phyloP scores from a whole-genome alignment of 371 early-diverging fungal genomes.

The Lichtheimia corymbifera region DNA sequence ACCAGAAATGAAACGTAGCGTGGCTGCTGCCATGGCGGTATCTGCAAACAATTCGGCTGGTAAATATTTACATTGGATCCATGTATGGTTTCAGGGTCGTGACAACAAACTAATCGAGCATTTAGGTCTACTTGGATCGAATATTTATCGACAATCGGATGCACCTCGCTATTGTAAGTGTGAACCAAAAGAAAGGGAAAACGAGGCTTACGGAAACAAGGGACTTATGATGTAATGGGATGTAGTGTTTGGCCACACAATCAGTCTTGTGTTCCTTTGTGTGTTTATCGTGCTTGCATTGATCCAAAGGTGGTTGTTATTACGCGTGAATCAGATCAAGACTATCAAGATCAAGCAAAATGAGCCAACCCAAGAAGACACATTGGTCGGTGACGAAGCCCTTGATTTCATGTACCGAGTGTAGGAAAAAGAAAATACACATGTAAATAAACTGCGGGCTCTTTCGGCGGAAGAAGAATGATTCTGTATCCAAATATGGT shows the following conservation, averaged over 20 bases:
- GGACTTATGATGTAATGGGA: background rate
- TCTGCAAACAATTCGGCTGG: conserved; percentile 51
- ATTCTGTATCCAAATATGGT: no score
- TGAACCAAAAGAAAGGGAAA: background rate
- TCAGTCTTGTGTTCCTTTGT: conserved; percentile 31
- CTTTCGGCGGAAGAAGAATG: no score
- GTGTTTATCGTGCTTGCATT: conserved; percentile 31
- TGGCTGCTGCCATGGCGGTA: conserved; percentile 52
- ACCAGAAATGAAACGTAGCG: conserved; percentile 49
- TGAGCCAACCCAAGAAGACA: conserved; percentile 9
- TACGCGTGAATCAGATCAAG: conserved; percentile 22
- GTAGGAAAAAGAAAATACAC: conserved; percentile 10
- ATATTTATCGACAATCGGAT: conserved; percentile 48
- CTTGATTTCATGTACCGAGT: conserved; percentile 31
- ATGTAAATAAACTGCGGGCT: no score
- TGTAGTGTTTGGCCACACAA: conserved; percentile 39
- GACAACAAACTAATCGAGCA: background rate
- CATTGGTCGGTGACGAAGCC: conserved; percentile 29
- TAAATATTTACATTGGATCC: background rate
- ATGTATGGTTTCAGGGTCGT: background rate
- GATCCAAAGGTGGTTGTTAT: conserved; percentile 28
- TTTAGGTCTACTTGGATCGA: conserved; percentile 38
- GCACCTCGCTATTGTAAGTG: conserved; percentile 45
- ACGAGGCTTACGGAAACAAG: no score
- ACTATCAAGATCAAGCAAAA: conserved; percentile 7